Conservation (phyloP, 2,329 filamentous ascomycete species). For the Cladophialophora psammophila region DNA sequence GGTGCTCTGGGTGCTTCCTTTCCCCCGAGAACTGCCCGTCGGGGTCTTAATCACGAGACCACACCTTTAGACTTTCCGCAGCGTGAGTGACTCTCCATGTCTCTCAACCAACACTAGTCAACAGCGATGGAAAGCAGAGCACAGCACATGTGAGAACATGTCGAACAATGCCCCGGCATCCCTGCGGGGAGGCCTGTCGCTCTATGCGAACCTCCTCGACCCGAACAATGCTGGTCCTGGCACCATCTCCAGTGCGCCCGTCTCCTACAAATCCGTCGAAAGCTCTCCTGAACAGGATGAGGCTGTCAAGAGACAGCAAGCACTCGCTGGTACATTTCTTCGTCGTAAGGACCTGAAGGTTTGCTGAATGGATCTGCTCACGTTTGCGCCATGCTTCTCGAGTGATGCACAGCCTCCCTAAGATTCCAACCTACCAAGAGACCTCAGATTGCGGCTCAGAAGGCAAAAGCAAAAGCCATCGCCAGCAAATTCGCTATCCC, state of each 20-base stretch:
- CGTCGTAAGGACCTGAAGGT: constrained; percentile 43
- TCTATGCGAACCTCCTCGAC: constrained; percentile 86
- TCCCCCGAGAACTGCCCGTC: constrained; percentile 30
- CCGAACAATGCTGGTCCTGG: constrained; percentile 54
- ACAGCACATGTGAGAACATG: constrained; percentile 26
- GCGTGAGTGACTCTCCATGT: constrained; percentile 2
- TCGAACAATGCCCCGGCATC: constrained; percentile 33
- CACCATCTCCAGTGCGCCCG: constrained; percentile 78
- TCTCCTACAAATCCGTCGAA: constrained; percentile 68
- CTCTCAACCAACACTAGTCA: background rate
- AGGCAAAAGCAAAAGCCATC: constrained; percentile 67
- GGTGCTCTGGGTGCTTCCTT: constrained; percentile 1
- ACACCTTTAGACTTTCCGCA: background rate
- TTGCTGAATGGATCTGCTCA: constrained; percentile 56
- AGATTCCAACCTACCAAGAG: constrained; percentile 88
- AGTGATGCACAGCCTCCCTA: constrained; percentile 64
- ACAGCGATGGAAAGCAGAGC: background rate
- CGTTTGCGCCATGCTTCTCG: constrained; percentile 44
- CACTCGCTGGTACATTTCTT: constrained; percentile 67
- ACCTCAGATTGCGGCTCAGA: constrained; percentile 70
- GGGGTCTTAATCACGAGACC: constrained; percentile 20
- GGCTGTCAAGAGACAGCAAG: constrained; percentile 69
- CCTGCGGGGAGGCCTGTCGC: constrained; percentile 57
- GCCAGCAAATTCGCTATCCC: constrained; percentile 59
- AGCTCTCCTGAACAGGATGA: constrained; percentile 58